Evolutionary conservation across 768 basidiomycete species (phyloP), one percentile per base, ranked within the genome.

Genomic region (Macrocybe gigantea): DNA sequence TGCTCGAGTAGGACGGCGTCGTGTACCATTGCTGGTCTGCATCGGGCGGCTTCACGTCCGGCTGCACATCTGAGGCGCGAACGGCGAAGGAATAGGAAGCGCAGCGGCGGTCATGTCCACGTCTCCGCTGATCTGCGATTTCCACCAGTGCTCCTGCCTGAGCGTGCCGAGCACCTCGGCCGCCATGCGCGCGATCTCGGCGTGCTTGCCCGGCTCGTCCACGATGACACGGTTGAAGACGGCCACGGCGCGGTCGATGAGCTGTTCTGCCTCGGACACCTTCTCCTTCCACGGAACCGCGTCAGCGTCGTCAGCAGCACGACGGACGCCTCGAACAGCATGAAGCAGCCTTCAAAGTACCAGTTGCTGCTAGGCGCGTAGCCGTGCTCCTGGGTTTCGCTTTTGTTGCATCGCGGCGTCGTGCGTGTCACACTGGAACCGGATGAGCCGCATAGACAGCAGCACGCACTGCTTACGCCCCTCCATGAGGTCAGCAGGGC

Each of bases 251-350:
- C 66, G 59, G 35, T 72, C 66, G 44, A 74, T 59, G 22, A 70
- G 59, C 35, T 51, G 53, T 22, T 69, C 68, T 37, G 70, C 67
- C 46, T 73, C 73, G 2, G 48, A 50, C 31, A 63, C 59, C 54
- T 67, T 65, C 40, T 64, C 64, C 40, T 67, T 62, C 56, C 66
- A 68, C 37, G 70, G 38, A 62, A 61, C 45, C 70, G 70, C 11
- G 71, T 60, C 44, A 73, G 54, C 9, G 66, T 69, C 15, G 71
- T 70, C 33, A 71, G 61, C 14, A 78, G 67, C 48, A 71, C 70
- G 45, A 78, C 67, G 11, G 71, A 66, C 30, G 71, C 73, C 56
- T 78, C 75, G 51, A 75, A 72, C 8, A 75, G 61, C 6, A 70
- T 68, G 55, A 70, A 68, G 49, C 69, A 73, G 5, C 70, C 72